Conservation (phyloP, 108 stramenopile species). For the Skeletonema grethae region DNA sequence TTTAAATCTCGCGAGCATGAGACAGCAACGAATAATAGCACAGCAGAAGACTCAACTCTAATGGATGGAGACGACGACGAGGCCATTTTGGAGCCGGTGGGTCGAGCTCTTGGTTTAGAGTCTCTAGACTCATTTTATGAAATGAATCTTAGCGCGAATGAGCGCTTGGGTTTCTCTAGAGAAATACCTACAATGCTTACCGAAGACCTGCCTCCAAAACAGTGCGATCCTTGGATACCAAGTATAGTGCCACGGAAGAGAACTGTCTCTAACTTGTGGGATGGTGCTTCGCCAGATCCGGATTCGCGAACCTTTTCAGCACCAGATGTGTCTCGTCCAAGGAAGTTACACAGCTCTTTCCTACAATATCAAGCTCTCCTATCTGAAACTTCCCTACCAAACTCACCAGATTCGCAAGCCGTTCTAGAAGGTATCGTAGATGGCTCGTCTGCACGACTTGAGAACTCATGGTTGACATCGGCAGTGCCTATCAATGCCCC, state of each 20-base stretch:
- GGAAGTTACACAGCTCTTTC: conserved; percentile 34
- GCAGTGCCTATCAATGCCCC: conserved; percentile 48
- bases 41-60: conserved; percentile 10
- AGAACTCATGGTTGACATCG: conserved; percentile 44
- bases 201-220: conserved; percentile 22
- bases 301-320: conserved; percentile 40
- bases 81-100: conserved; percentile 21
- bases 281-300: conserved; percentile 48
- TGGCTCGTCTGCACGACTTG: conserved; percentile 10
- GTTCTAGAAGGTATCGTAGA: conserved; percentile 10
- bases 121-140: conserved; percentile 32
- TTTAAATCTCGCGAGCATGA: conserved; percentile 57
- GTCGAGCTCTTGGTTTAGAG: conserved; percentile 16
- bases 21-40: conserved; percentile 11
- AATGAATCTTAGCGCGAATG: conserved; percentile 28
- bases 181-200: neutral
- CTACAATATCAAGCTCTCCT: conserved; percentile 24
- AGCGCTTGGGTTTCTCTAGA: conserved; percentile 10
- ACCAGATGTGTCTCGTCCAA: conserved; percentile 38
- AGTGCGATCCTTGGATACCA: conserved; percentile 43
- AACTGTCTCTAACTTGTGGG: conserved; percentile 22
- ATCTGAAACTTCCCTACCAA: neutral
- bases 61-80: conserved; percentile 35
- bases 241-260: conserved; percentile 40
- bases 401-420: neutral